Conservation (phyloP, 2,329 filamentous ascomycete species). For the Chrysosporium queenslandicum region DNA sequence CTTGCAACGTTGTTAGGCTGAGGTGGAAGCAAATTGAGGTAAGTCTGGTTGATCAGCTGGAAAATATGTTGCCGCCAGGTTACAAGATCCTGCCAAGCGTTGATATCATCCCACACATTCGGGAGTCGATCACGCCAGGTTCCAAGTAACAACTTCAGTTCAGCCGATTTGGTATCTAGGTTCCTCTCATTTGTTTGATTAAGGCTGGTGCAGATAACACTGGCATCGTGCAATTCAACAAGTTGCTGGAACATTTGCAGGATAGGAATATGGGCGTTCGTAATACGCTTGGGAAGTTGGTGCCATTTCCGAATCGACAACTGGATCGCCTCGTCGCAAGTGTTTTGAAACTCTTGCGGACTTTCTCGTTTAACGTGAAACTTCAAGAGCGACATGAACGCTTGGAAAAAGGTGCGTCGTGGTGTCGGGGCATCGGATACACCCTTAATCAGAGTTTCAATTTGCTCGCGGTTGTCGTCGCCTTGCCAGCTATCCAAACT, state of each 20-base stretch:
- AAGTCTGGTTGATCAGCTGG: slow-evolving; percentile 88
- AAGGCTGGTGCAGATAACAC: slow-evolving; percentile 87
- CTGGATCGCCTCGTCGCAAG: slow-evolving; percentile 95
- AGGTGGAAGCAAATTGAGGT: slow-evolving; percentile 71
- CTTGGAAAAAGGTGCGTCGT: slow-evolving; percentile 89
- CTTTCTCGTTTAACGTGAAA: slow-evolving; percentile 81
- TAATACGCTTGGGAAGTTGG: slow-evolving; percentile 86
- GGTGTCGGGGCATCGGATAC: slow-evolving; percentile 96
- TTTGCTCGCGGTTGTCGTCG: slow-evolving; percentile 71
- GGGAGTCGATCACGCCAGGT: slow-evolving; percentile 93
- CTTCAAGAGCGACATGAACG: slow-evolving; percentile 93
- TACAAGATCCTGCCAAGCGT: slow-evolving; percentile 98
- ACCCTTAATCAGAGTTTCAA: slow-evolving; percentile 90
- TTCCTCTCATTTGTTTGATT: slow-evolving; percentile 74
- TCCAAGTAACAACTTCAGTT: slow-evolving; percentile 84
- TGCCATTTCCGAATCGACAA: slow-evolving; percentile 98
- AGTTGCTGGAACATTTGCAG: slow-evolving; percentile 97
- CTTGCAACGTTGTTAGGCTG: slow-evolving; percentile 73
- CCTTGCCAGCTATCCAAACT: slow-evolving; percentile 92
- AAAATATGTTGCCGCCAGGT: slow-evolving; percentile 99
- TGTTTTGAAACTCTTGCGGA: slow-evolving; percentile 68
- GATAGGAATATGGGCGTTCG: slow-evolving; percentile 87
- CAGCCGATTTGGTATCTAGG: slow-evolving; percentile 85
- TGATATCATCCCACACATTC: slow-evolving; percentile 99
- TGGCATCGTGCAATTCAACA: slow-evolving; percentile 94